Base-by-base conservation (phyloP, 1,139 yeast genomes). In the Scheffersomyces titani region DNA sequence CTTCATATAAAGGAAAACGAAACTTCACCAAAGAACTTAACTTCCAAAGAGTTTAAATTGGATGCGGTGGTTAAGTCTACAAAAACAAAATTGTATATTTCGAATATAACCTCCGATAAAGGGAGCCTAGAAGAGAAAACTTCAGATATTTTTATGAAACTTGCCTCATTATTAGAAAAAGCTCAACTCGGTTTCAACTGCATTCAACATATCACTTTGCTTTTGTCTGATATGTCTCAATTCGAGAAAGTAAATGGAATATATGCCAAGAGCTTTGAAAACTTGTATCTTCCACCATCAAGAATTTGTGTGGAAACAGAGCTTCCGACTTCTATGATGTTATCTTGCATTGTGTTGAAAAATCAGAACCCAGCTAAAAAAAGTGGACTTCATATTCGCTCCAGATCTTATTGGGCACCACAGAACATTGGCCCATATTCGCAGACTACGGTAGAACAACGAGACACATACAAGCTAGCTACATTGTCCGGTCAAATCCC, bases 371-470 rank as follows among this genome's bases (percentile, higher is more conserved):
- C 67, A 0, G 57, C 58, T 19, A 86, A 86, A 62, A 75, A 75
- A 49, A 56, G 54, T 21, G 98, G 98, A 0, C 76, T 94, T 22
- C 98, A 94, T 68, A 91, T 94, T 4, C 92, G 94, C 64, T 92
- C 98, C 0, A 80, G 94, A 57, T 92, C 97, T 36, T 92, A 89
- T 70, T 94, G 99, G 99, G 98, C 98, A 0, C 99, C 99, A 0
- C 96, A 97, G 51, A 94, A 94, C 64, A 94, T 94, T 56, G 99
- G 99, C 0, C 99, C 99, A 0, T 94, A 94, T 69, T 93, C 99
- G 0, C 99, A 94, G 71, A 84, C 94, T 0, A 84, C 87, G 13
- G 76, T 85, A 53, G 83, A 80, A 55, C 53, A 51, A 13, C 69
- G 70, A 6, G 74, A 73, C 19, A 55, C 56, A 6, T 68, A 70